These are phyloP conservation scores for Tylopilus sp. DNA, from an alignment of 768 basidiomycete genomes.

Conservation along the genomic window DNA sequence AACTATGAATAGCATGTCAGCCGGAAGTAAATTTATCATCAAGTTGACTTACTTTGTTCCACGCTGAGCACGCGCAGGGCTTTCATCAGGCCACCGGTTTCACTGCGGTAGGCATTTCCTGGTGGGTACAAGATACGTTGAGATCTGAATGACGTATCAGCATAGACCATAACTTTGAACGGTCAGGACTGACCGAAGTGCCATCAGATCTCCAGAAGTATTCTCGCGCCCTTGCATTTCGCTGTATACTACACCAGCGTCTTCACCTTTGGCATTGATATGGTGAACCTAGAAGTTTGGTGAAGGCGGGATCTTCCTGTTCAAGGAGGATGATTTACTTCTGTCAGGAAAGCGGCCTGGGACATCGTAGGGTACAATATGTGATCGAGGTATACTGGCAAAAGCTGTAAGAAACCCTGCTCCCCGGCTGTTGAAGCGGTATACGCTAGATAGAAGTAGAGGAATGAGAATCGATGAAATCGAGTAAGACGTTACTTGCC, in stretches of 20 bases:
- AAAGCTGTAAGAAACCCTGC: constrained; percentile 82
- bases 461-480: neutral
- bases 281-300: constrained; percentile 80
- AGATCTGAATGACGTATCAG: constrained; percentile 40
- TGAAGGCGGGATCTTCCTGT: constrained; percentile 1
- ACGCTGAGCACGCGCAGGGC: constrained; percentile 81
- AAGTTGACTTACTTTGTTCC: constrained; percentile 70
- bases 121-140: constrained; percentile 80
- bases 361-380: constrained; percentile 95
- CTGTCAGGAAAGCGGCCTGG: constrained; percentile 72
- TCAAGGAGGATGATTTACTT: constrained; percentile 35
- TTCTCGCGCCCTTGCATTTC: constrained; percentile 98
- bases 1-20: constrained; percentile 49
- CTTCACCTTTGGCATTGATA: constrained; percentile 83
- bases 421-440: constrained; percentile 94
- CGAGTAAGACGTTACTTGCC: constrained; percentile 8
- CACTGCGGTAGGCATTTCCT: constrained; percentile 88
- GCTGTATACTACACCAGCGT: constrained; percentile 95
- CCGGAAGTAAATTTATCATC: neutral
- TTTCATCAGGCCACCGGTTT: constrained; percentile 96
- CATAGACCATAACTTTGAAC: neutral
- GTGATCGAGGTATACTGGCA: constrained; percentile 93
- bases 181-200: constrained; percentile 56
- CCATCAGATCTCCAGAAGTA: constrained; percentile 87
- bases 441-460: constrained; percentile 50